Percentiles rank a stretch among this genome's conserved stretches.
These are phyloP conservation scores for Aeminium ludgeri DNA, from an alignment of 495 filamentous ascomycete species.

Conservation along the genomic window DNA sequence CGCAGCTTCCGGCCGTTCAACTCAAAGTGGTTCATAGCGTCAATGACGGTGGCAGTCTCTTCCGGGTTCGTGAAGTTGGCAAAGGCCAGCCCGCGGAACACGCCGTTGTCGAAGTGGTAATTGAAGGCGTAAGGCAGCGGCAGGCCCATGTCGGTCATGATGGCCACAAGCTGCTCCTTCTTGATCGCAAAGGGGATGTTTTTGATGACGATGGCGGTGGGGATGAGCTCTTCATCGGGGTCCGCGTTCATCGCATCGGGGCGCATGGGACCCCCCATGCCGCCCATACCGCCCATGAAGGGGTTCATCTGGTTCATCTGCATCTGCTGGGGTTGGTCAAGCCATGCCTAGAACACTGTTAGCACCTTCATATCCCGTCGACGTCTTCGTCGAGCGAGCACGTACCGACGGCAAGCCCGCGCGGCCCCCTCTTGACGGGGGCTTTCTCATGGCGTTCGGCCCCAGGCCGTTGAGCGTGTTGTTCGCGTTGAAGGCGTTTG, in stretches of 20 bases:
- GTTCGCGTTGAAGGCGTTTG: constrained; percentile 27
- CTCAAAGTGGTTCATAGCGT: constrained; percentile 83
- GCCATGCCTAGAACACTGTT: constrained; percentile 28
- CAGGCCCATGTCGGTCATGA: constrained; percentile 83
- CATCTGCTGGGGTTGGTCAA: constrained; percentile 40
- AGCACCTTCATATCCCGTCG: constrained; percentile 16
- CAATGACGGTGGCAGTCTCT: constrained; percentile 81
- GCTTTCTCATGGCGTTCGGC: constrained; percentile 40
- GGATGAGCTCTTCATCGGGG: constrained; percentile 72
- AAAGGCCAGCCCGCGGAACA: constrained; percentile 90
- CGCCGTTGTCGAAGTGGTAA: constrained; percentile 97
- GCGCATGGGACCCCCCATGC: constrained; percentile 25
- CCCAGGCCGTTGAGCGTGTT: constrained; percentile 38
- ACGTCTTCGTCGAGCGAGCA: not conserved
- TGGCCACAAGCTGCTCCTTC: constrained; percentile 78
- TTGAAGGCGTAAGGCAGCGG: constrained; percentile 97
- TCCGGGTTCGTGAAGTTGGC: constrained; percentile 95
- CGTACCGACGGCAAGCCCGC: constrained; percentile 42
- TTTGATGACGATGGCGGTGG: constrained; percentile 97
- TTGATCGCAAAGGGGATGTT: constrained; percentile 98
- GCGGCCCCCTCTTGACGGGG: constrained; percentile 31
- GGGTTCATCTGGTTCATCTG: constrained; percentile 17
- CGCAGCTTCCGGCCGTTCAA: constrained; percentile 84
- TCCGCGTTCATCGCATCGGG: constrained; percentile 35
- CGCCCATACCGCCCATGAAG: constrained; percentile 2